A percentile compares a stretch with the other conserved stretches of the same genome.
Evolutionary conservation across 1,284 basidiomycete species (phyloP).

Genomic region (Puccinia coronata): DNA sequence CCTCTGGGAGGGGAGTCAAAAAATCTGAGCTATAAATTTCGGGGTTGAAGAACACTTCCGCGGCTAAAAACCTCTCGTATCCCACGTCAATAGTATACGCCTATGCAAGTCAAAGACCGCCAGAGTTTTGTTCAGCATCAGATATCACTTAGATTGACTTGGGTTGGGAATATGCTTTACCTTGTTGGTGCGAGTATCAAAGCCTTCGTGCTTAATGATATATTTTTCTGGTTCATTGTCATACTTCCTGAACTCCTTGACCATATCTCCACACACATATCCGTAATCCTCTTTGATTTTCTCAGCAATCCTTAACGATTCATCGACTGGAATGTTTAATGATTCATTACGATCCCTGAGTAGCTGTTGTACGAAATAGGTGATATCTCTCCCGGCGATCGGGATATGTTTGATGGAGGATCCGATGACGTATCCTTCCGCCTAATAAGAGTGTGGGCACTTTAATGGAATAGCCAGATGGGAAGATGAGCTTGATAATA

Average conservation of each 20-base stretch:
- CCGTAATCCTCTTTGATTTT: slow-evolving; percentile 98
- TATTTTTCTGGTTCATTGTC: slow-evolving; percentile 95
- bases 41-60: slow-evolving; percentile 99
- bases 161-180: slow-evolving; percentile 63
- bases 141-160: background rate
- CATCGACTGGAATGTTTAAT: slow-evolving; percentile 87
- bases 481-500: background rate
- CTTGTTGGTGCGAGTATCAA: slow-evolving; percentile 86
- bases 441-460: slow-evolving; percentile 58
- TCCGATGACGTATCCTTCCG: slow-evolving; percentile 98
- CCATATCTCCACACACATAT: slow-evolving; percentile 98
- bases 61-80: slow-evolving; percentile 97
- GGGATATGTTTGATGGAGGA: slow-evolving; percentile 99
- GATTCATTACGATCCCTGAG: slow-evolving; percentile 94
- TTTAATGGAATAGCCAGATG: background rate
- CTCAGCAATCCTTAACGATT: slow-evolving; percentile 85
- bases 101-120: slow-evolving; percentile 59
- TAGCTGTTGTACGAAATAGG: slow-evolving; percentile 93
- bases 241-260: slow-evolving; percentile 97
- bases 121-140: background rate
- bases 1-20: slow-evolving; percentile 91
- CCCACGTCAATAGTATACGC: slow-evolving; percentile 91
- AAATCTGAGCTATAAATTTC: slow-evolving; percentile 98
- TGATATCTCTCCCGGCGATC: slow-evolving; percentile 95
- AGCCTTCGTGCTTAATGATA: slow-evolving; percentile 90